Base-by-base conservation (phyloP, 495 filamentous ascomycete species). In the Choiromyces venosus region DNA sequence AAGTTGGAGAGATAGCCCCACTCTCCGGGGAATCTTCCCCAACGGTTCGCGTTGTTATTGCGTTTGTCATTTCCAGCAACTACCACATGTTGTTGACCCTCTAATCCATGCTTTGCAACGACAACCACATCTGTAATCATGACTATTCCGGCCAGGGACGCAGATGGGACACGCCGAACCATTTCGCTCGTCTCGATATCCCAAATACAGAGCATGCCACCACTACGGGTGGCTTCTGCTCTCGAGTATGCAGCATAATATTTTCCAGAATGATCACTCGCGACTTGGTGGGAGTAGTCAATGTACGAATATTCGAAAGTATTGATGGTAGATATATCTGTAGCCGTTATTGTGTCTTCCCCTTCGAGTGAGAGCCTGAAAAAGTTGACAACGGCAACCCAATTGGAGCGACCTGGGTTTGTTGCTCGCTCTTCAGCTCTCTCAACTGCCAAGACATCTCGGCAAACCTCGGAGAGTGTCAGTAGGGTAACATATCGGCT, bases 221-320 rank as follows among this genome's bases (percentile, higher is more conserved):
- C 56, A 10, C 67, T 37, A 18, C 37, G 36, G 6, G 39, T 29
- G 37, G 29, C n/a, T 16, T 66, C 65, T 4, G 74, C 71, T 44
- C 69, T 77, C 37, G 74, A 77, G 56, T 77, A 77, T 33, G 75
- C 75, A 2, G 75, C 74, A 36, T 77, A 77, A 44, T 77, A 77
- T 36, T 6, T 37, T 10, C 69, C 39, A 0, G 75, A 77, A 44
- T 77, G 66, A n/a, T 77, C 75, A 44, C 74, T 77, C 37, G 72
- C 67, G 42, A 77, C 73, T 44, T 77, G 70, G 33, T 77, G 66
- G 12, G 75, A 77, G 67, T 77, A 77, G 69, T 77, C 75, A 36
- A 77, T 77, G 16, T 77, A 67, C 37, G 10, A 37, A 21, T 73
- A 77, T 33, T 70, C 40, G 42, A 77, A 77, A 14, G 74, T 77